Evolutionary conservation across 805 yeast species (phyloP).

Genomic region (Alloascoidea africana): DNA sequence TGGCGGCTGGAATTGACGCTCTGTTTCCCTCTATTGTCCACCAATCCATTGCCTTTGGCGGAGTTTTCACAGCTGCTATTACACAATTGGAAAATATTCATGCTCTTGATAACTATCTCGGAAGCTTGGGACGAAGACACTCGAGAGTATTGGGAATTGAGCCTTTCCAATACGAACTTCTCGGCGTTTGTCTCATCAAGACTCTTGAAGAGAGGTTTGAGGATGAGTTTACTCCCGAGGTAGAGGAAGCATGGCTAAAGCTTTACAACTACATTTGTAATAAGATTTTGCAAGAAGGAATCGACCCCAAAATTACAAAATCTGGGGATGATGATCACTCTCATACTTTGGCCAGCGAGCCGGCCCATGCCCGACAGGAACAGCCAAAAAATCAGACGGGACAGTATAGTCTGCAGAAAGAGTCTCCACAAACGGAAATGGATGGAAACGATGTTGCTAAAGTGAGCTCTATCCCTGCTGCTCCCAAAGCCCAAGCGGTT

Average conservation of each 20-base stretch:
- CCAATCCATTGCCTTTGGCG: constrained; percentile 50
- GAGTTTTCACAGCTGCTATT: constrained; percentile 40
- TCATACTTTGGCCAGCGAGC: too few species aligned
- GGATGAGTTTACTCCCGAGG: constrained; percentile 2
- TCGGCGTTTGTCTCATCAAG: neutral
- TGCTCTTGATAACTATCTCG: constrained; percentile 32
- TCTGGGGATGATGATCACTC: too few species aligned
- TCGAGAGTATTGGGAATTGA: constrained; percentile 42
- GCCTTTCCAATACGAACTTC: constrained; percentile 13
- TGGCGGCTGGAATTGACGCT: constrained; percentile 31
- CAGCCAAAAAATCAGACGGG: too few species aligned
- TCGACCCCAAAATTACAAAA: constrained; percentile 13
- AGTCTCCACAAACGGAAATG: too few species aligned
- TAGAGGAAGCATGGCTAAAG: constrained; percentile 3
- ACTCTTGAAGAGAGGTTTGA: constrained; percentile 2
- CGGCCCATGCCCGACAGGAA: too few species aligned
- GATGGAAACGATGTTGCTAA: too few species aligned
- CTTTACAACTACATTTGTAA: neutral
- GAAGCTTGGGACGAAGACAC: constrained; percentile 39
- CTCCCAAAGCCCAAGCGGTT: too few species aligned
- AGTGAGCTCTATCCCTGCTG: too few species aligned
- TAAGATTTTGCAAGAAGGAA: constrained; percentile 1
- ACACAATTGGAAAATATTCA: constrained; percentile 35
- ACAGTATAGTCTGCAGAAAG: too few species aligned
- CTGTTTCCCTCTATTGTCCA: constrained; percentile 43